These are phyloP conservation scores for Sphaerostilbella broomeana DNA, from an alignment of 2,329 filamentous ascomycete species.

Conservation along the genomic window DNA sequence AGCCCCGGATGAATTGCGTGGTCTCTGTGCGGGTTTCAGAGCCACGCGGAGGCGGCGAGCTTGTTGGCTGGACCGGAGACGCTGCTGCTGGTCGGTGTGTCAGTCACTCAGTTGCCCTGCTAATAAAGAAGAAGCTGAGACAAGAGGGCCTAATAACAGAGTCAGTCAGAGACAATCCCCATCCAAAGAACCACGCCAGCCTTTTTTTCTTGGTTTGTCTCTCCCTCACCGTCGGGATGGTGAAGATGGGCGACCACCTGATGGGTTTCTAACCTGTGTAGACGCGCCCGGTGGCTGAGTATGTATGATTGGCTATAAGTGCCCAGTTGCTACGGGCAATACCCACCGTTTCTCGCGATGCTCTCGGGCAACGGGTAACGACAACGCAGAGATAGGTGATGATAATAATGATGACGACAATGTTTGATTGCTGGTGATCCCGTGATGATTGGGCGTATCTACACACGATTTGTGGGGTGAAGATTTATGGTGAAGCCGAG, in stretches of 20 bases:
- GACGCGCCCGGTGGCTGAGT: not conserved
- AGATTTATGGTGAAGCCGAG: no score
- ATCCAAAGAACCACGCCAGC: not conserved
- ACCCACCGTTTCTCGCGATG: not conserved
- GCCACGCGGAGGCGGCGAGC: no score
- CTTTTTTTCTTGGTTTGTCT: no score
- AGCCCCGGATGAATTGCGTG: not conserved
- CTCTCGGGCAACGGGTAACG: not conserved
- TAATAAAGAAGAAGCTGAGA: slow-evolving; percentile 1
- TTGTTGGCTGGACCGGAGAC: no score
- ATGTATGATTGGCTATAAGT: slow-evolving; percentile 5
- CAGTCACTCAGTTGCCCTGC: no score
- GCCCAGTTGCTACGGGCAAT: not conserved
- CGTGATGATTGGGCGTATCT: no score
- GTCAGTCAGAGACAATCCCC: not conserved
- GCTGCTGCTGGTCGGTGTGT: no score
- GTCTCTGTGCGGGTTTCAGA: no score
- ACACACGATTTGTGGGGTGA: no score
- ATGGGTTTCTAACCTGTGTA: not conserved
- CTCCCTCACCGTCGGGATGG: no score
- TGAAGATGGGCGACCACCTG: not conserved
- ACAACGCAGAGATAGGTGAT: not conserved
- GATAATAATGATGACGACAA: not conserved
- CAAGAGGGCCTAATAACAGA: not conserved
- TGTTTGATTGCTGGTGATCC: not conserved